Percentiles rank a stretch among this genome's conserved stretches.
phyloP scores from a whole-genome alignment of 202 grass and related monocot genomes.

The Setaria italica region DNA sequence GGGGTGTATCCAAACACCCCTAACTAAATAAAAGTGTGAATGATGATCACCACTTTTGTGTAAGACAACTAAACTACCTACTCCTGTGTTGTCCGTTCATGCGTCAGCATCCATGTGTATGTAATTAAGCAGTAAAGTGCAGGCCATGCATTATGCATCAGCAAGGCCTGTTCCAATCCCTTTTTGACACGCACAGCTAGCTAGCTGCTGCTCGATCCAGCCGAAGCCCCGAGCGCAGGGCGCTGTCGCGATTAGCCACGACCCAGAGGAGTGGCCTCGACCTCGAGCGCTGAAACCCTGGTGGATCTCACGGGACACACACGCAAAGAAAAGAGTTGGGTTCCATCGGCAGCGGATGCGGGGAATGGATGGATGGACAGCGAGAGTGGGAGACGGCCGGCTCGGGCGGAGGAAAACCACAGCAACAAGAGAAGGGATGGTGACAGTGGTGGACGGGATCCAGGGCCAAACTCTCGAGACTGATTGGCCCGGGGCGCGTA shows the following conservation, averaged over 20 bases:
- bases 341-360: neutral
- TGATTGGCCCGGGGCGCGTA: too few relatives aligned
- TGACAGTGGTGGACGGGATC: neutral
- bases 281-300: too few relatives aligned
- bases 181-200: neutral
- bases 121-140: neutral
- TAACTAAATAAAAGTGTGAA: too few relatives aligned
- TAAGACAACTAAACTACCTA: neutral
- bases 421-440: neutral
- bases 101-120: constrained; percentile 7
- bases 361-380: constrained; percentile 35
- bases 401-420: neutral
- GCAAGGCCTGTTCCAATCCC: neutral
- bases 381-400: neutral
- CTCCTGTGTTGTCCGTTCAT: neutral
- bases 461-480: too few relatives aligned
- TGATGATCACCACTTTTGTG: too few relatives aligned
- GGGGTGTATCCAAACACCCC: too few relatives aligned
- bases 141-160: neutral
- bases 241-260: too few relatives aligned
- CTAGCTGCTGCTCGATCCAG: too few relatives aligned
- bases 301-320: constrained; percentile 39
- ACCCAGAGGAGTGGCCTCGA: too few relatives aligned
- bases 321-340: constrained; percentile 36
- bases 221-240: too few relatives aligned